These are phyloP conservation scores for Vitis rotundifolia DNA, from an alignment of 164 flowering plant species.

Conservation along the genomic window DNA sequence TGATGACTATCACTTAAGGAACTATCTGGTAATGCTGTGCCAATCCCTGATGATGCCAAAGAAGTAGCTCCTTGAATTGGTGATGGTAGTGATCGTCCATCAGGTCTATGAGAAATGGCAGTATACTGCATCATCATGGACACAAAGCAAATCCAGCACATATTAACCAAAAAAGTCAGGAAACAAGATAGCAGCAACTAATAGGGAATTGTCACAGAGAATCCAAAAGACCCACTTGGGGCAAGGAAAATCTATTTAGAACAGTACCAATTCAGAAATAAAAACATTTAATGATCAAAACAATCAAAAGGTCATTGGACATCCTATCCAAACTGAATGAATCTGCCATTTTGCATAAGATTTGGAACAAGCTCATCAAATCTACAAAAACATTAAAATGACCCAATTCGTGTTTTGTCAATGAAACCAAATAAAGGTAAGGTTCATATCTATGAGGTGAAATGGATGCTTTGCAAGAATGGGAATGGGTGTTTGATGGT, in stretches of 20 bases:
- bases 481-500: too few species aligned
- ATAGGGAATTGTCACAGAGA: neutral
- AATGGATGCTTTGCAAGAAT: neutral
- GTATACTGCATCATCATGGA: conserved; percentile 38
- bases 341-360: neutral
- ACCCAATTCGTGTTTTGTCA: neutral
- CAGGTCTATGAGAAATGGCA: conserved; percentile 47
- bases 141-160: too few species aligned
- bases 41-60: conserved; percentile 33
- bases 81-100: conserved; percentile 39
- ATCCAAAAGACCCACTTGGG: neutral
- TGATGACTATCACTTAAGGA: conserved; percentile 23
- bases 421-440: neutral
- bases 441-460: neutral
- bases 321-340: neutral
- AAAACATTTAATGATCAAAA: neutral
- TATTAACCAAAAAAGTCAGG: neutral
- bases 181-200: neutral
- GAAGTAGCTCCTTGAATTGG: conserved; percentile 38
- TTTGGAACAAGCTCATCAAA: neutral
- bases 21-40: conserved; percentile 29
- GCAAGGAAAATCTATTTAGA: neutral
- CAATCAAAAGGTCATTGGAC: neutral
- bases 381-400: neutral
- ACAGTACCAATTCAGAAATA: neutral